Conservation (phyloP, 2,329 filamentous ascomycete species). For the Immersiporthe knoxdaviesiana region DNA sequence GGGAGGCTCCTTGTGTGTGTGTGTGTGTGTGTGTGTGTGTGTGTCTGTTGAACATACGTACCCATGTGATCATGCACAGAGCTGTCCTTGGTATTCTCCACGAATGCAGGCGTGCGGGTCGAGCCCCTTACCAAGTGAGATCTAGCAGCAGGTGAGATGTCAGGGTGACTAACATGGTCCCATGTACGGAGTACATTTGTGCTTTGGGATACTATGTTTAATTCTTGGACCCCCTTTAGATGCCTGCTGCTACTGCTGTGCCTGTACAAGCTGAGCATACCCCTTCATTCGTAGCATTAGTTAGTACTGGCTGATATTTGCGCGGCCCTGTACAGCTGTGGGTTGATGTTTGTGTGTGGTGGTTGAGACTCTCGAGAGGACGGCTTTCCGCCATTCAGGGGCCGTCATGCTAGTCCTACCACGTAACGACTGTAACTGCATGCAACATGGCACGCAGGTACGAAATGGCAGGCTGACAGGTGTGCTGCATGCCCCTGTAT, state of each 20-base stretch:
- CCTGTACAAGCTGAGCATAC: too few relatives aligned
- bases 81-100: neutral
- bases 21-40: too few relatives aligned
- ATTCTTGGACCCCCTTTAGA: neutral
- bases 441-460: neutral
- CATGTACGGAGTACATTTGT: neutral
- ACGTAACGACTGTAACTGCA: too few relatives aligned
- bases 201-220: neutral
- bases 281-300: neutral
- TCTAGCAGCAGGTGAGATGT: neutral
- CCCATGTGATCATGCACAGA: neutral
- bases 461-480: neutral
- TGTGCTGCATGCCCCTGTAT: neutral
- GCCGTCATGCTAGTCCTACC: too few relatives aligned
- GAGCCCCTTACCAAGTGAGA: constrained; percentile 1
- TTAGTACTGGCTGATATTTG: neutral
- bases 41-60: too few relatives aligned
- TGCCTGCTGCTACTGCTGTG: neutral
- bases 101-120: neutral
- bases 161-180: neutral
- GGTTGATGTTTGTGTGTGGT: neutral
- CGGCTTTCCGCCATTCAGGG: neutral
- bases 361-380: neutral
- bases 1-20: neutral
- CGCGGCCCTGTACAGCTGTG: neutral